A percentile compares a stretch with the other conserved stretches of the same genome.
These are phyloP conservation scores for Annona squamosa DNA, from an alignment of 164 flowering plant genomes.

Conservation along the genomic window DNA sequence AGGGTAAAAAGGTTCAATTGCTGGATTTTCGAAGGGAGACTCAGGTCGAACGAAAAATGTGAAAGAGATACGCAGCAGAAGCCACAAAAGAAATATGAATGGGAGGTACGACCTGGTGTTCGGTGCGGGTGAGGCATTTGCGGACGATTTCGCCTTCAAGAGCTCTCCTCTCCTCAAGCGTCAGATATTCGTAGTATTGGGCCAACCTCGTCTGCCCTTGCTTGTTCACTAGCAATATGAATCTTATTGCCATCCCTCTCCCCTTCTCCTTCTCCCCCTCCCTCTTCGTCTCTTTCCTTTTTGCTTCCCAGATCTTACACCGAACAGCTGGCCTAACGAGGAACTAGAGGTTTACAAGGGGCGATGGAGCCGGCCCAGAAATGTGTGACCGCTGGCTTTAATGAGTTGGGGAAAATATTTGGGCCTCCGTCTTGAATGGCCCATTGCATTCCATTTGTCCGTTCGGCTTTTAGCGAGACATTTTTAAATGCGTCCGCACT, in stretches of 20 bases:
- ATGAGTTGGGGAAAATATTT: no score
- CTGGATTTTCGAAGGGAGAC: background rate
- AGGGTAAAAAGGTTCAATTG: no score
- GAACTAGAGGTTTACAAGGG: no score
- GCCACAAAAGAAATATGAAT: background rate
- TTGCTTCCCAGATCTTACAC: background rate
- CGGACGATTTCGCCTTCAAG: constrained; percentile 98
- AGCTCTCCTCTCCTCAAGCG: constrained; percentile 85
- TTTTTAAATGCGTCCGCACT: no score
- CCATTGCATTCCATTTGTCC: no score
- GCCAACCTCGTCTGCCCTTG: constrained; percentile 98
- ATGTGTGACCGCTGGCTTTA: no score
- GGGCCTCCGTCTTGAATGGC: no score
- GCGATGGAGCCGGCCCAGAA: no score
- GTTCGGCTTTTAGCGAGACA: no score
- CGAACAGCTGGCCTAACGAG: no score
- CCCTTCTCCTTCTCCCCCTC: background rate
- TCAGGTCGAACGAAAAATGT: background rate
- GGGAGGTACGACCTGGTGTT: constrained; percentile 61
- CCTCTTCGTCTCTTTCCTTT: background rate
- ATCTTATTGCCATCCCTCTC: constrained; percentile 61
- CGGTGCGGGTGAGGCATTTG: constrained; percentile 92
- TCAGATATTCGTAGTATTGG: constrained; percentile 95
- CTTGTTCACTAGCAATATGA: constrained; percentile 96
- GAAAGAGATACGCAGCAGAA: background rate